Base-by-base conservation (phyloP, 2,329 filamentous ascomycete genomes). In the Talaromyces sp. region DNA sequence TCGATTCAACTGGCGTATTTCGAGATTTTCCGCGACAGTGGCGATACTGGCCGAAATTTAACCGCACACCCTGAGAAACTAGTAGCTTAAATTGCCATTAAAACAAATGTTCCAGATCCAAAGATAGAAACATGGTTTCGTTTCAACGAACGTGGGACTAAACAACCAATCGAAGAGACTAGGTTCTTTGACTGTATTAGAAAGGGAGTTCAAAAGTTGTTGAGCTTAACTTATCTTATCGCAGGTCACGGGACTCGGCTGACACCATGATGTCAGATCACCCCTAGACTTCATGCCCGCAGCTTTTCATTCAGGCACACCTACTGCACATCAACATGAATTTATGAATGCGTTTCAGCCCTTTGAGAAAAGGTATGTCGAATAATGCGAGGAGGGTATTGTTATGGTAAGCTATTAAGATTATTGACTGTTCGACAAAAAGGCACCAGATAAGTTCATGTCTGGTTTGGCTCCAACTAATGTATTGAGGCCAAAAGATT, bases 141-240 rank as follows among this genome's bases (percentile, higher is more conserved):
- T 22, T 14, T 14, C n/a, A 19, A 4, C 2, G 6, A 39, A 56
- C 14, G 33, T 37, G 11, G 16, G 9, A 39, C 24, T 6, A 8
- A 56, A 3, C 8, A 56, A 14, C 7, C 24, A 22, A 11, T 56
- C 33, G 52, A 22, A 10, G 31, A 35, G 22, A 14, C 7, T 56
- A 5, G 9, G 52, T 19, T 54, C 8, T 37, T 37, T 39, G 31
- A 39, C 9, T 9, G n/a, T 16, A n/a, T 1, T 4, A 35, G 35
- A 37, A 9, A 22, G n/a, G 45, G 27, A 13, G 14, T 27, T 27
- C 14, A 6, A 33, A 54, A 56, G 31, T 37, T 22, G 31, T 56
- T 37, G 22, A n/a, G 50, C 33, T 39, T 11, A 16, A 27, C n/a
- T 24, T 60, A 60, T 60, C 58, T 60, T 60, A 60, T 60, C 58